Conservation (phyloP, 345 rosid genomes). For the Linum usitatissimum region DNA sequence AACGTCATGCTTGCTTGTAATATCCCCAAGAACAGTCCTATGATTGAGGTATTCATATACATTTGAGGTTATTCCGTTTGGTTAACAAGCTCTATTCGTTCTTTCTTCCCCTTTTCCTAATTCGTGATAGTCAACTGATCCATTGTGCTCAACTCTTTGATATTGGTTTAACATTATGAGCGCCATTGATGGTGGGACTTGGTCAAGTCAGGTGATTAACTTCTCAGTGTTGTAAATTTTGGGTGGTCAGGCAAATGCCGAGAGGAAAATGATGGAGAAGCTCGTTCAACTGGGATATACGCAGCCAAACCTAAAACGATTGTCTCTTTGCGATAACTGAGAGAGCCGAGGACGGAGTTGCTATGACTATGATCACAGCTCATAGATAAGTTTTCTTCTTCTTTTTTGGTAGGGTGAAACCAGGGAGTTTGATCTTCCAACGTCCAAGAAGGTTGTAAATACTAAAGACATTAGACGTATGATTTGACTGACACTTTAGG, state of each 20-base stretch:
- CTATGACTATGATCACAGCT: too few relatives aligned
- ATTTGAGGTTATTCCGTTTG: not conserved
- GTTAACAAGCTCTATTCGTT: not conserved
- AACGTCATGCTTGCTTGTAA: conserved; percentile 69
- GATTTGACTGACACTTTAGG: too few relatives aligned
- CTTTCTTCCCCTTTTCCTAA: not conserved
- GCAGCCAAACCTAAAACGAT: conserved; percentile 27
- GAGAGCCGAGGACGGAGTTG: too few relatives aligned
- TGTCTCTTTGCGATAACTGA: not conserved
- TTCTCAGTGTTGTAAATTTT: not conserved
- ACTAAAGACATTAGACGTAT: too few relatives aligned
- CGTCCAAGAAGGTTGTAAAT: too few relatives aligned
- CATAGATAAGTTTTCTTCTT: too few relatives aligned
- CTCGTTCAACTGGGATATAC: conserved; percentile 57
- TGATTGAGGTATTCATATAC: conserved; percentile 50
- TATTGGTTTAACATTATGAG: not conserved
- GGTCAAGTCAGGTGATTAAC: not conserved
- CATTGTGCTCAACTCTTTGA: too few relatives aligned
- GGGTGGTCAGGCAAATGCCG: conserved; percentile 56
- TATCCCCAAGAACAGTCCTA: conserved; percentile 72
- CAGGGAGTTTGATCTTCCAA: too few relatives aligned
- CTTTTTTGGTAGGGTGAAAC: too few relatives aligned
- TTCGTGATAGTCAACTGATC: not conserved
- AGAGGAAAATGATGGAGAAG: conserved; percentile 65
- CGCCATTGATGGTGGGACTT: not conserved